Evolutionary conservation across 257 asterid species (phyloP).

Genomic region (Nicotiana undulata): DNA sequence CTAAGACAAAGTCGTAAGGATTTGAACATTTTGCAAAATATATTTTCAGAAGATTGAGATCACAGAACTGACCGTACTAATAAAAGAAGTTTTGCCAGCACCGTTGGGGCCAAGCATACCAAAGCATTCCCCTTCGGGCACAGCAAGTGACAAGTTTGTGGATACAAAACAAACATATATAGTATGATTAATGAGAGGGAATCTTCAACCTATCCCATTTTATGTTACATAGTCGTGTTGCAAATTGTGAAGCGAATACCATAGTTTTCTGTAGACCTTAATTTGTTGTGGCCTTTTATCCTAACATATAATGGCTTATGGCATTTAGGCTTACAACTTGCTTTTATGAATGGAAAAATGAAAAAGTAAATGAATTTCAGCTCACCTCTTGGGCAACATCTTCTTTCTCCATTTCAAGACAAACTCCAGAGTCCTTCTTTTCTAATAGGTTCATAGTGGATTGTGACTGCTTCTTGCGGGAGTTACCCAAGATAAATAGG

Average conservation of each 20-base stretch:
- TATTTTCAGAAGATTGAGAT: background rate
- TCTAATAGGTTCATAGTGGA: slow-evolving; percentile 59
- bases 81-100: slow-evolving; percentile 95
- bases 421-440: slow-evolving; percentile 68
- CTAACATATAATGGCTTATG: too few species aligned
- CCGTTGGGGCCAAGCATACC: slow-evolving; percentile 99
- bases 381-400: slow-evolving; percentile 86
- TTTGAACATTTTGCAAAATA: background rate
- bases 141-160: slow-evolving; percentile 53
- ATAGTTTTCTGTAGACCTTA: too few species aligned
- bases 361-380: too few species aligned
- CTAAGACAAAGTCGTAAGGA: background rate
- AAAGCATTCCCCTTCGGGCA: slow-evolving; percentile 91
- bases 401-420: slow-evolving; percentile 63
- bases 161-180: background rate
- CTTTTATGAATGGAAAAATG: background rate
- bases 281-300: too few species aligned
- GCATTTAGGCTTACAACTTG: background rate
- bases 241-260: too few species aligned
- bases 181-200: background rate
- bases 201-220: too few species aligned
- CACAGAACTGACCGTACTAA: slow-evolving; percentile 65
- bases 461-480: slow-evolving; percentile 35
- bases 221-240: too few species aligned
- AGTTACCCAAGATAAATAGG: slow-evolving; percentile 39